These are phyloP conservation scores for Septoria linicola DNA, from an alignment of 2,329 filamentous ascomycete species.

Conservation along the genomic window DNA sequence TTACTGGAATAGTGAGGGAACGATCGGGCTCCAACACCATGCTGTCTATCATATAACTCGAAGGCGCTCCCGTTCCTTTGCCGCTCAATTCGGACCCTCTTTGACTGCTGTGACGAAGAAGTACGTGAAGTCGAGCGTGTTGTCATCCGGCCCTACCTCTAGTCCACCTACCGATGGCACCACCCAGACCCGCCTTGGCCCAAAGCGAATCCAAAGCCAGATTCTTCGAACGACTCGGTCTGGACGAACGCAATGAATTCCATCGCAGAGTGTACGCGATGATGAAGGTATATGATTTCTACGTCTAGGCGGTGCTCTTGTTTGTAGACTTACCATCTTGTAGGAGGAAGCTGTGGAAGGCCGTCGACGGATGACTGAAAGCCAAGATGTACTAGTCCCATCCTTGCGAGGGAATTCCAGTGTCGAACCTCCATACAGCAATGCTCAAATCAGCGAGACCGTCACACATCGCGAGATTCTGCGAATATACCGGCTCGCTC, in stretches of 20 bases:
- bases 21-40: conserved; percentile 15
- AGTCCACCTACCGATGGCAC: conserved; percentile 29
- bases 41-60: conserved; percentile 6
- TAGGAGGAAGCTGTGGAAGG: conserved; percentile 47
- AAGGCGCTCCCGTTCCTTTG: conserved; percentile 3
- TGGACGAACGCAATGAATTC: conserved; percentile 40
- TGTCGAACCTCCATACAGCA: conserved; percentile 45
- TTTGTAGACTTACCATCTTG: background rate
- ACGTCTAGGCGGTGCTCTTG: background rate
- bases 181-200: conserved; percentile 38
- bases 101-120: conserved; percentile 2
- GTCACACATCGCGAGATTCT: conserved; percentile 48
- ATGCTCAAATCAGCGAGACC: conserved; percentile 50
- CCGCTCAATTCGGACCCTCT: background rate
- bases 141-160: background rate
- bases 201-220: conserved; percentile 48
- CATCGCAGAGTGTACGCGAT: conserved; percentile 43
- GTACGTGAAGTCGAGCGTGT: conserved; percentile 12
- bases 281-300: conserved; percentile 43
- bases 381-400: conserved; percentile 41
- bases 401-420: conserved; percentile 35
- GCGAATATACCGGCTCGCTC: conserved; percentile 43
- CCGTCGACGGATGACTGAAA: conserved; percentile 44
- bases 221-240: conserved; percentile 45
- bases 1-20: conserved; percentile 21